These are phyloP conservation scores for Acanthamoeba healyi DNA, from an alignment of 208 protist genomes.

Conservation along the genomic window DNA sequence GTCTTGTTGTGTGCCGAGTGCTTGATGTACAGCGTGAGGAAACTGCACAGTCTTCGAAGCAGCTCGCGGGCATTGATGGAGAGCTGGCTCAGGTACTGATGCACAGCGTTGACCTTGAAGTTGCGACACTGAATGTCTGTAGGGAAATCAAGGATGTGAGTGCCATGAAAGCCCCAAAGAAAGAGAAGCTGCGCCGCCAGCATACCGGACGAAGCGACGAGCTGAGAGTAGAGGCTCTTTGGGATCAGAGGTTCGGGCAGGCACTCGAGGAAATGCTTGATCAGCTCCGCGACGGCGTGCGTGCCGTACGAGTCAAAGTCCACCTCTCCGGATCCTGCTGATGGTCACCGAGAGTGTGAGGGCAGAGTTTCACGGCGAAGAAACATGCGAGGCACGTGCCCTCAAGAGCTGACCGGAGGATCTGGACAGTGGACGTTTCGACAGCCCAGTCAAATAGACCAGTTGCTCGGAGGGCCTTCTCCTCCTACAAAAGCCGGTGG, in stretches of 20 bases:
- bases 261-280: constrained; percentile 26
- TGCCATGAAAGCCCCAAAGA: not conserved
- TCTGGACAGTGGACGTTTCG: not conserved
- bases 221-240: not conserved
- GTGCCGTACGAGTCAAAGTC: constrained; percentile 11
- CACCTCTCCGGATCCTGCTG: not conserved
- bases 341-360: not conserved
- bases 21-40: constrained; percentile 20
- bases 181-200: not conserved
- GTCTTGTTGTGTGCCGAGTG: constrained; percentile 38
- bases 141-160: not conserved
- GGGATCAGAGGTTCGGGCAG: constrained; percentile 6
- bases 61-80: not conserved
- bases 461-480: not conserved
- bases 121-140: not conserved
- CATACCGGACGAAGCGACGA: not conserved
- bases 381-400: not conserved
- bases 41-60: not conserved
- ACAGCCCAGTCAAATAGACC: constrained; percentile 20
- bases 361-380: not conserved
- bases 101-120: not conserved
- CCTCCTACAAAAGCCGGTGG: too few relatives aligned
- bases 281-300: not conserved
- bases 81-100: constrained; percentile 22
- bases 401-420: not conserved